Conservation (phyloP, 2,329 filamentous ascomycete species). For the Rutstroemia sp. region DNA sequence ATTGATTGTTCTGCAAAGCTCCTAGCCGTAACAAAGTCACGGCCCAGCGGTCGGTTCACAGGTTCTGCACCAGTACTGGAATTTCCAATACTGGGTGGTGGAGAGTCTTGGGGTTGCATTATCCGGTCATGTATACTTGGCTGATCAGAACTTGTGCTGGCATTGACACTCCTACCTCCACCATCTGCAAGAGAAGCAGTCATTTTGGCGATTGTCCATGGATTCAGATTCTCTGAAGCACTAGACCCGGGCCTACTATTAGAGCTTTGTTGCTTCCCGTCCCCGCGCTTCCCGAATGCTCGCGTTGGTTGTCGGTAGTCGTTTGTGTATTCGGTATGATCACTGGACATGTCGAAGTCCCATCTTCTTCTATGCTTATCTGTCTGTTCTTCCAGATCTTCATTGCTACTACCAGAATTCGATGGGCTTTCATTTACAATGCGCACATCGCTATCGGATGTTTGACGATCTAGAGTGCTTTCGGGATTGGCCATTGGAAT, state of each 20-base stretch:
- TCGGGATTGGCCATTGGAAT: too few species aligned
- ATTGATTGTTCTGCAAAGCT: conserved; percentile 10
- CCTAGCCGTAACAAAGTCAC: conserved; percentile 23
- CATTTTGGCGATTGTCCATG: conserved; percentile 36
- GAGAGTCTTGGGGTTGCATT: background rate
- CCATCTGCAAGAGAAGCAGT: conserved; percentile 17
- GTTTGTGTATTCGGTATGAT: conserved; percentile 38
- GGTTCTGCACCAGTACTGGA: background rate
- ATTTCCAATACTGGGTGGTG: background rate
- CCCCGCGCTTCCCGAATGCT: background rate
- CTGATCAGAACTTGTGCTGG: background rate
- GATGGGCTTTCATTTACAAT: too few species aligned
- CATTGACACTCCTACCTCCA: background rate
- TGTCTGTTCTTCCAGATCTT: background rate
- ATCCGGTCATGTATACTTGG: background rate
- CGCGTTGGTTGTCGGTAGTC: background rate
- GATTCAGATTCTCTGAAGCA: conserved; percentile 26
- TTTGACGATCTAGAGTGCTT: too few species aligned
- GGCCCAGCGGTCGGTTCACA: background rate
- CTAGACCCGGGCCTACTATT: background rate
- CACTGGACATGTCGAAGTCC: conserved; percentile 40
- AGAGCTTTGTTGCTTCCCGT: background rate
- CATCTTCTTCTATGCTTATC: conserved; percentile 13
- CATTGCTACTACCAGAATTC: background rate
- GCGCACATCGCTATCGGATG: too few species aligned